Base-by-base conservation (phyloP, 2,329 filamentous ascomycete genomes). In the Xylariaceae sp. region DNA sequence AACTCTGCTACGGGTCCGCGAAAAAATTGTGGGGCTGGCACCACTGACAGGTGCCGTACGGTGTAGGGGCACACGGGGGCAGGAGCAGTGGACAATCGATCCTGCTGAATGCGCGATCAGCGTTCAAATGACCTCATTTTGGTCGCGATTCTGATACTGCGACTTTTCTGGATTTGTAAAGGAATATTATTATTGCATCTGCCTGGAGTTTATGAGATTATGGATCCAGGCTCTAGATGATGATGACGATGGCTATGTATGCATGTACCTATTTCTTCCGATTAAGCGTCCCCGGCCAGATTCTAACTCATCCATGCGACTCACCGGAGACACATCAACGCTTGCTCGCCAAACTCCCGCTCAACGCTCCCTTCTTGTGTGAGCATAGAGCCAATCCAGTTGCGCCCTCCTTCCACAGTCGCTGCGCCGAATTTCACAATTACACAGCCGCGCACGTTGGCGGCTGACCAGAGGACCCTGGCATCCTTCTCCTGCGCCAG, bases 371-470 rank as follows among this genome's bases (percentile, higher is more conserved):
- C 89, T 72, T 96, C 90, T 62, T 84, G 81, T 51, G 79, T 75
- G 51, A 96, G 76, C 83, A 97, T 89, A 5, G 80, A 80, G 8
- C 86, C 85, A 59, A 97, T 80, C 91, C 92, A 97, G 51, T 82
- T 77, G 65, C 89, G 84, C 3, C 88, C 92, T 30, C 87, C 88
- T 72, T 97, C 92, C 23, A 96, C 88, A 50, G 87, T 88, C 57
- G 80, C 81, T 1, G 92, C 90, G 1, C 90, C 91, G 72, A 97
- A 95, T 73, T 97, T 97, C 66, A 97, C 88, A 30, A 97, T 81
- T 2, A 94, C 88, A 69, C 93, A 96, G 3, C 90, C 88, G 56
- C 92, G 82, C 39, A 95, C 85, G 30, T 82, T 82, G 11, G 92
- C 89, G 10, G 89, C 90, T 30, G 91, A 92, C 90, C 92, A 96